Evolutionary conservation across 1,139 yeast genomes (phyloP).

Genomic region (Geotrichum citri-aurantii): DNA sequence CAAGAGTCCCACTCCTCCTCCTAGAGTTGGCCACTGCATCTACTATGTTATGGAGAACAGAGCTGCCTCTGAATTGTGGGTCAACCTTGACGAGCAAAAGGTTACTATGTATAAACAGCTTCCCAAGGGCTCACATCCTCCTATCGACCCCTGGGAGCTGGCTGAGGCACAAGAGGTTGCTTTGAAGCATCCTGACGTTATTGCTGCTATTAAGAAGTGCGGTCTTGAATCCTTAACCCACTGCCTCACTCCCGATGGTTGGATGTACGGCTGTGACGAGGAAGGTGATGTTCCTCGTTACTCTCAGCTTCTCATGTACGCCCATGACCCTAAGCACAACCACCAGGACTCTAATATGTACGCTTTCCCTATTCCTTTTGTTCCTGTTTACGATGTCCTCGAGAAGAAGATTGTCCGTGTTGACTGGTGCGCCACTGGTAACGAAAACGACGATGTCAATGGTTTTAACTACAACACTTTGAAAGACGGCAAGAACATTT

Average conservation of each 20-base stretch:
- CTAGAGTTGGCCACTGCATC: slow-evolving; percentile 62
- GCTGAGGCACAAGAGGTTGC: slow-evolving; percentile 58
- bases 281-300: slow-evolving; percentile 70
- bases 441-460: slow-evolving; percentile 49
- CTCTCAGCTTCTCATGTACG: slow-evolving; percentile 71
- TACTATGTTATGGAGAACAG: slow-evolving; percentile 54
- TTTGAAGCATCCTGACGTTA: slow-evolving; percentile 64
- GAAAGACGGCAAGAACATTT: slow-evolving; percentile 57
- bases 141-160: slow-evolving; percentile 67
- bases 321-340: slow-evolving; percentile 49
- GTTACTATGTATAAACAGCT: slow-evolving; percentile 52
- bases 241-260: slow-evolving; percentile 73
- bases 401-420: slow-evolving; percentile 63
- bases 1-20: slow-evolving; percentile 45
- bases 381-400: slow-evolving; percentile 71
- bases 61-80: slow-evolving; percentile 65
- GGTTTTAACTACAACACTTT: slow-evolving; percentile 35
- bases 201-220: slow-evolving; percentile 53
- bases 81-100: slow-evolving; percentile 54
- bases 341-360: slow-evolving; percentile 81
- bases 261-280: slow-evolving; percentile 86
- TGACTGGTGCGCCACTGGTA: slow-evolving; percentile 62
- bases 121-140: slow-evolving; percentile 66
- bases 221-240: slow-evolving; percentile 48
- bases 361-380: slow-evolving; percentile 74